Evolutionary conservation across 1,284 basidiomycete genomes (phyloP), one percentile per base, ranked within the genome.

Genomic region (Ceraceosorus bombacis): DNA sequence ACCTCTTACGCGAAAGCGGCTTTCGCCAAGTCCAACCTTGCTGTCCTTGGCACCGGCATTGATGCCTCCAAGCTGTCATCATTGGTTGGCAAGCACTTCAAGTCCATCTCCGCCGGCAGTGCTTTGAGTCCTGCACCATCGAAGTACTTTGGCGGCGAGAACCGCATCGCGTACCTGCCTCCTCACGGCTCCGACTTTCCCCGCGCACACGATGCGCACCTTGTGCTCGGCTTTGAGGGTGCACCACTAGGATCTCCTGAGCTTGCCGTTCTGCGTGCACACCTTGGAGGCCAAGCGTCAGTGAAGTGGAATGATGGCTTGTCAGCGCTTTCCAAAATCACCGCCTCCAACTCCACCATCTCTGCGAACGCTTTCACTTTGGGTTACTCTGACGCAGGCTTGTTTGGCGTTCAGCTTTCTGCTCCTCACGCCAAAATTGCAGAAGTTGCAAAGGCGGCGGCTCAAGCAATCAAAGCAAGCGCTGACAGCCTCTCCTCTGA

Each of bases 101-200:
- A 57, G 43, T 60, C 65, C 36, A 49, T 72, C 53, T 52, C 55
- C 27, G 55, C 57, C 51, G 55, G 68, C 27, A 52, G 66, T n/a
- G 27, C 27, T 27, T 3, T 27, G 27, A 27, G 27, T 27, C 27
- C 27, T 3, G 27, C 27, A 27, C 27, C 27, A 2, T 60, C 69
- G 54, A 71, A 72, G 63, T 77, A 77, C 73, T 73, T 69, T 64
- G 75, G 75, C 53, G 75, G 75, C 55, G 75, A 76, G 55, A 67
- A 65, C 62, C 71, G 75, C 13, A 65, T 72, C 5, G 65, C 69
- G 43, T 73, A 69, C 51, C 57, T 65, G 15, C 69, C 72, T 15
- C 63, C 70, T 9, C 72, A 76, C 60, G 72, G 71, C 39, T 54
- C 64, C n/a, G 67, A 69, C 53, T 60, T 64, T 63, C 66, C 63